These are phyloP conservation scores for Amyloporia xantha DNA, from an alignment of 768 basidiomycete species.

Conservation along the genomic window DNA sequence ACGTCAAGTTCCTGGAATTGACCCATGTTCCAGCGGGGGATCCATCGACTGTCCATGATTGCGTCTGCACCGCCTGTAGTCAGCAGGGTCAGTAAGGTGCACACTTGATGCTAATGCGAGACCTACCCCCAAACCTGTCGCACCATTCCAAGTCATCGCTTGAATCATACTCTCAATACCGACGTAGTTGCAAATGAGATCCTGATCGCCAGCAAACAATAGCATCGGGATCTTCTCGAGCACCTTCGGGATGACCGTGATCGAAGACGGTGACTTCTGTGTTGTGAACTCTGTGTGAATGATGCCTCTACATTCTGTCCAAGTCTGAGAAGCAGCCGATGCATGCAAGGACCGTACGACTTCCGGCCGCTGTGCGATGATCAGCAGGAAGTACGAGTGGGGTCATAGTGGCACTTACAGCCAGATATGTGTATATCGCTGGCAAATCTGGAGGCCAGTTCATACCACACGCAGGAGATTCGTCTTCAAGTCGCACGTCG, in stretches of 20 bases:
- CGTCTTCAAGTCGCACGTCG: conserved; percentile 87
- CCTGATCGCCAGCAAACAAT: conserved; percentile 92
- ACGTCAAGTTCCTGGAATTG: conserved; percentile 82
- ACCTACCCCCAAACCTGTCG: conserved; percentile 75
- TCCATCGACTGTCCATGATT: conserved; percentile 70
- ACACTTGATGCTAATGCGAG: too few relatives aligned
- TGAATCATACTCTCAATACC: conserved; percentile 86
- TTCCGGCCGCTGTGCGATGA: conserved; percentile 53
- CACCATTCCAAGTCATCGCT: conserved; percentile 80
- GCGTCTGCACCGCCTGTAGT: conserved; percentile 56
- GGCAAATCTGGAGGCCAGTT: conserved; percentile 92
- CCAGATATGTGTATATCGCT: conserved; percentile 70
- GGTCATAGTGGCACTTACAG: conserved; percentile 43
- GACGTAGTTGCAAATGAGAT: conserved; percentile 93
- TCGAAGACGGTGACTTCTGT: conserved; percentile 53
- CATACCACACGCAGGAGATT: conserved; percentile 86
- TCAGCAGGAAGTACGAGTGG: neutral
- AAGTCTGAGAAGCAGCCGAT: conserved; percentile 60
- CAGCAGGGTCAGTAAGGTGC: too few relatives aligned
- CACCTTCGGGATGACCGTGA: conserved; percentile 71
- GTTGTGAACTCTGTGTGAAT: conserved; percentile 61
- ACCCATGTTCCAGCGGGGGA: conserved; percentile 89
- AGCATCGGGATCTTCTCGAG: conserved; percentile 79
- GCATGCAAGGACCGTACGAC: conserved; percentile 86
- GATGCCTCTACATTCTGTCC: conserved; percentile 78